Conservation (phyloP, 768 basidiomycete genomes). For the Lentinula sp. region DNA sequence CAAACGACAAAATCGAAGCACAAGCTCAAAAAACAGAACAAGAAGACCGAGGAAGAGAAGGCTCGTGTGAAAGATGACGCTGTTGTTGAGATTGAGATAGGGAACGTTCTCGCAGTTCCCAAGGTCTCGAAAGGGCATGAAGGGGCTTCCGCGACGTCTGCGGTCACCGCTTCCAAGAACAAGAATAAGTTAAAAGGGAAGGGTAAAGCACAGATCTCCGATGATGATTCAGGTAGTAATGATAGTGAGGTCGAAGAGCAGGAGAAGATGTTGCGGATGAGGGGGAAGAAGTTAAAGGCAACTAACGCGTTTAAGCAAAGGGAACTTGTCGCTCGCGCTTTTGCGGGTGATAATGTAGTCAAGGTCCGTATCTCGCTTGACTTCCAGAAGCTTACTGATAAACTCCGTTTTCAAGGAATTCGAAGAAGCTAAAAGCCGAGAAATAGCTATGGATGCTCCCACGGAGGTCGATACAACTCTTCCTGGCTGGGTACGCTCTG, state of each 20-base stretch:
- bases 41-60: conserved; percentile 51
- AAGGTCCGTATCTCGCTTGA: conserved; percentile 43
- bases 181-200: conserved; percentile 38
- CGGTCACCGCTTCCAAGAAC: conserved; percentile 28
- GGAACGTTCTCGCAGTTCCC: conserved; percentile 32
- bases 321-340: conserved; percentile 90
- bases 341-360: conserved; percentile 95
- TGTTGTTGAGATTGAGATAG: conserved; percentile 67
- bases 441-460: conserved; percentile 86
- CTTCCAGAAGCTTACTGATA: neutral
- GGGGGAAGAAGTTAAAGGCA: conserved; percentile 30
- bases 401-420: conserved; percentile 59
- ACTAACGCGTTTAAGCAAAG: conserved; percentile 79
- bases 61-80: conserved; percentile 69
- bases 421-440: conserved; percentile 72
- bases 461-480: conserved; percentile 83
- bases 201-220: conserved; percentile 31
- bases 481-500: conserved; percentile 79
- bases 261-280: conserved; percentile 40
- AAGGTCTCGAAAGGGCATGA: conserved; percentile 8
- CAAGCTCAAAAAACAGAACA: conserved; percentile 61
- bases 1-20: conserved; percentile 60
- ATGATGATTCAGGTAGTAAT: conserved; percentile 42
- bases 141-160: conserved; percentile 26
- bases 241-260: conserved; percentile 71